These are phyloP conservation scores for Stereum hirsutum DNA, from an alignment of 1,284 basidiomycete species.

Conservation along the genomic window DNA sequence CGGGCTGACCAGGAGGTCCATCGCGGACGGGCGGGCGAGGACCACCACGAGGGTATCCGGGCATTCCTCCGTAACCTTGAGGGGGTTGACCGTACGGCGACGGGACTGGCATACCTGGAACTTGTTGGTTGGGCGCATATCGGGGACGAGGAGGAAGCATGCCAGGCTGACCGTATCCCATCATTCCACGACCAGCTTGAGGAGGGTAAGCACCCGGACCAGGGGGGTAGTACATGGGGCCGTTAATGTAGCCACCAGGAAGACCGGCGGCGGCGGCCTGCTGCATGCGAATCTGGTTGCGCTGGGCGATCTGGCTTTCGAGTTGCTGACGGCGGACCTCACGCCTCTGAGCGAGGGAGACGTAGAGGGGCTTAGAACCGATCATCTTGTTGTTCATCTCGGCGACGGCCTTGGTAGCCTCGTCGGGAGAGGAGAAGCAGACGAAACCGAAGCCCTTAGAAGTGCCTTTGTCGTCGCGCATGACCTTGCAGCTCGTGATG, in stretches of 20 bases:
- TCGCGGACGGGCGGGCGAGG: constrained; percentile 30
- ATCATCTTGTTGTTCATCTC: constrained; percentile 99
- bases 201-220: constrained; percentile 75
- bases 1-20: constrained; percentile 41
- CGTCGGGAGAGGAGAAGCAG: constrained; percentile 97
- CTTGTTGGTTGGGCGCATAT: constrained; percentile 70
- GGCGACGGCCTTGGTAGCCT: constrained; percentile 98
- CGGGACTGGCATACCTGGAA: constrained; percentile 67
- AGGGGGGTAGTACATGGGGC: constrained; percentile 84
- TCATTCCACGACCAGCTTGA: constrained; percentile 73
- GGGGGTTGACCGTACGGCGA: constrained; percentile 64
- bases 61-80: constrained; percentile 57
- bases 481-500: constrained; percentile 98
- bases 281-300: constrained; percentile 92
- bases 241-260: constrained; percentile 75
- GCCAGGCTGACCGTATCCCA: constrained; percentile 74
- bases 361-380: constrained; percentile 96
- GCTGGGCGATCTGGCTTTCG: constrained; percentile 96
- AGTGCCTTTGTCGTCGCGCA: constrained; percentile 90
- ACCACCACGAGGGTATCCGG: constrained; percentile 48
- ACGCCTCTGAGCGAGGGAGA: constrained; percentile 97
- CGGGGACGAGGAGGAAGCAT: constrained; percentile 85
- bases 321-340: constrained; percentile 98
- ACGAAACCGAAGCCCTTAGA: constrained; percentile 99
- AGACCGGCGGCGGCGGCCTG: constrained; percentile 84